Conservation (phyloP, 345 rosid genomes). For the Euphorbia tirucalli region DNA sequence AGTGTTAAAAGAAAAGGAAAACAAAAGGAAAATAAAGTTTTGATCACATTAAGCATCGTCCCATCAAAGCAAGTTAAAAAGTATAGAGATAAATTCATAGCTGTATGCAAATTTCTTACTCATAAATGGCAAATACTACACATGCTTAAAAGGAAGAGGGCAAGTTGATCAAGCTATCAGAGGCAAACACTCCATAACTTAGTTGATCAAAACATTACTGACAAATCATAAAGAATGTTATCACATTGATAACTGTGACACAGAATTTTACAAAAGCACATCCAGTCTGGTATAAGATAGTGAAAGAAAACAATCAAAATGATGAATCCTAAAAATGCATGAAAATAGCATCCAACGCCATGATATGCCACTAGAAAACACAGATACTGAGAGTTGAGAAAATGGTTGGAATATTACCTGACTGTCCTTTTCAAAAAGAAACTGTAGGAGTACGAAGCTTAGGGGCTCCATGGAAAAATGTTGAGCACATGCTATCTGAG, state of each 20-base stretch:
- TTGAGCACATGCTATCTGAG: slow-evolving; percentile 84
- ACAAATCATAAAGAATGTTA: background rate
- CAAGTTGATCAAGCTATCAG: background rate
- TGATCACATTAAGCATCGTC: background rate
- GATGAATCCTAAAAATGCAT: background rate
- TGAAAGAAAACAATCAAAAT: background rate
- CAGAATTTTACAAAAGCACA: background rate
- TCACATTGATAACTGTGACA: background rate
- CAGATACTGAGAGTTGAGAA: background rate
- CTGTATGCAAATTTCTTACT: too few relatives aligned
- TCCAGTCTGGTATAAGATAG: background rate
- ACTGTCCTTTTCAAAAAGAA: slow-evolving; percentile 42
- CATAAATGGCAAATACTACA: background rate
- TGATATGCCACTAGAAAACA: background rate
- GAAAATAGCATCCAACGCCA: background rate
- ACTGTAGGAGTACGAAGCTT: slow-evolving; percentile 54
- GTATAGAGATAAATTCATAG: too few relatives aligned
- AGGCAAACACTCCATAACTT: background rate
- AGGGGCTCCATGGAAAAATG: slow-evolving; percentile 75
- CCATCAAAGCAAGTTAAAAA: too few relatives aligned
- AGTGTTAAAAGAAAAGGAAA: slow-evolving; percentile 5
- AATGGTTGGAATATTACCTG: slow-evolving; percentile 42
- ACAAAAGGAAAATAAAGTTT: background rate
- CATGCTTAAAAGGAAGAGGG: background rate
- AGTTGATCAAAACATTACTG: background rate